Conservation (phyloP, 345 rosid genomes). For the Firmiana major region DNA sequence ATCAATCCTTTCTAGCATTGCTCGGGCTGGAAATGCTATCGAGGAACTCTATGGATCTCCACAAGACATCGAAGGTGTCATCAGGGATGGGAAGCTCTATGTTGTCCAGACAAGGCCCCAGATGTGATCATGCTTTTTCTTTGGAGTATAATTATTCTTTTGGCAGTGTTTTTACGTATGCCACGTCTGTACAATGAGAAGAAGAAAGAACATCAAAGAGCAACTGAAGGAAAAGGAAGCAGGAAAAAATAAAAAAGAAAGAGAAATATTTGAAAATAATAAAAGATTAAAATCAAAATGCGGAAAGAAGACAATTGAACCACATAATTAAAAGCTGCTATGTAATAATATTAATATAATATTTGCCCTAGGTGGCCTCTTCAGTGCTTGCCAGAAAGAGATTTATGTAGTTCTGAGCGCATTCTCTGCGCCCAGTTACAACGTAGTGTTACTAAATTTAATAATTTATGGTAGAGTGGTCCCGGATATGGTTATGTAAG, state of each 20-base stretch:
- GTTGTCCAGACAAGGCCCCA: conserved; percentile 97
- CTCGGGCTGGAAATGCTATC: conserved; percentile 67
- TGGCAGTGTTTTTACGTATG: conserved; percentile 7
- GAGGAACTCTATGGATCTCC: conserved; percentile 87
- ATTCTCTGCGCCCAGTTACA: not conserved
- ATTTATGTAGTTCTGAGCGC: not conserved
- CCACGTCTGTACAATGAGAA: not conserved
- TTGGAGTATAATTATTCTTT: not conserved
- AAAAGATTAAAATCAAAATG: not conserved
- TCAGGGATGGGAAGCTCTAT: conserved; percentile 78
- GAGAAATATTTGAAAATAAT: too few relatives aligned
- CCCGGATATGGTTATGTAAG: not conserved
- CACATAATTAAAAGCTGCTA: not conserved
- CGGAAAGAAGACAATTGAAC: not conserved
- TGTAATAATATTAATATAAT: not conserved
- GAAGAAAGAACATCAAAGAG: not conserved
- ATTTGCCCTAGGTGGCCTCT: not conserved
- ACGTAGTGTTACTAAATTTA: not conserved
- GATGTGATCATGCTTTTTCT: conserved; percentile 45
- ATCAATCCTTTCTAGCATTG: conserved; percentile 71
- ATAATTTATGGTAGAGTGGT: too few relatives aligned
- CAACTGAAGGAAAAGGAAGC: not conserved
- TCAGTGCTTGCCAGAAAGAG: not conserved
- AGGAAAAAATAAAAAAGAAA: not conserved
- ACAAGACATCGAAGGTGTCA: conserved; percentile 95